Evolutionary conservation across 2,329 filamentous ascomycete species (phyloP).

Genomic region (Chalaropsis thielavioides): DNA sequence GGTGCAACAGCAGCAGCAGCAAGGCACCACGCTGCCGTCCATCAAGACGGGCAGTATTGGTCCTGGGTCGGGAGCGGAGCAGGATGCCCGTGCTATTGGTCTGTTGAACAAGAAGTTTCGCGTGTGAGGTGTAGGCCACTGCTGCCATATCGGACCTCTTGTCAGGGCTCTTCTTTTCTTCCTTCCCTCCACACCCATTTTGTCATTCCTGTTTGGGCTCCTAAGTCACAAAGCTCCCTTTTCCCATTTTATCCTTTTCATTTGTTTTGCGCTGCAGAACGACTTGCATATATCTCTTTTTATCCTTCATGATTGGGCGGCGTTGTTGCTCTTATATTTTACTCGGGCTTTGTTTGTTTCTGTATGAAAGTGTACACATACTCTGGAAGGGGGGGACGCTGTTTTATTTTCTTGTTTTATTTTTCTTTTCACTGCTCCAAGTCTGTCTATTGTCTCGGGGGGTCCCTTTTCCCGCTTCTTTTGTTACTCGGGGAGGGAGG

Average conservation of each 20-base stretch:
- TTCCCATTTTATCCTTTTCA: background rate
- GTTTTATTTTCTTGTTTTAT: background rate
- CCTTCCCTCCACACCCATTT: no score
- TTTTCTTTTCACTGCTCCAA: background rate
- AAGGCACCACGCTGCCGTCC: conserved; percentile 30
- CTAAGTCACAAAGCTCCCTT: background rate
- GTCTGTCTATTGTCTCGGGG: background rate
- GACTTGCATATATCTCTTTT: background rate
- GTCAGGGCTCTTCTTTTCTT: background rate
- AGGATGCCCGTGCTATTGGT: conserved; percentile 50
- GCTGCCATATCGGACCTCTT: no score
- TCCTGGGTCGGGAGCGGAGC: conserved; percentile 31
- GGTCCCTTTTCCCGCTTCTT: background rate
- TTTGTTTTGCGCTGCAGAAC: background rate
- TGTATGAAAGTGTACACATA: background rate
- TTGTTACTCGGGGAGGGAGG: background rate
- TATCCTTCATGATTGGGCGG: conserved; percentile 11
- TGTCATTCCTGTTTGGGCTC: background rate
- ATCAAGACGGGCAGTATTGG: conserved; percentile 28
- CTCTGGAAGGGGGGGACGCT: background rate
- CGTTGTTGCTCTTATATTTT: conserved; percentile 3
- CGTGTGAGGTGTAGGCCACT: conserved; percentile 21
- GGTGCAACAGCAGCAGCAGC: conserved; percentile 29
- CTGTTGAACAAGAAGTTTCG: conserved; percentile 49
- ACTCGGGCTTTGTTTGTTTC: conserved; percentile 2